These are phyloP conservation scores for Aspergillus indologenus DNA, from an alignment of 495 filamentous ascomycete genomes.

Conservation along the genomic window DNA sequence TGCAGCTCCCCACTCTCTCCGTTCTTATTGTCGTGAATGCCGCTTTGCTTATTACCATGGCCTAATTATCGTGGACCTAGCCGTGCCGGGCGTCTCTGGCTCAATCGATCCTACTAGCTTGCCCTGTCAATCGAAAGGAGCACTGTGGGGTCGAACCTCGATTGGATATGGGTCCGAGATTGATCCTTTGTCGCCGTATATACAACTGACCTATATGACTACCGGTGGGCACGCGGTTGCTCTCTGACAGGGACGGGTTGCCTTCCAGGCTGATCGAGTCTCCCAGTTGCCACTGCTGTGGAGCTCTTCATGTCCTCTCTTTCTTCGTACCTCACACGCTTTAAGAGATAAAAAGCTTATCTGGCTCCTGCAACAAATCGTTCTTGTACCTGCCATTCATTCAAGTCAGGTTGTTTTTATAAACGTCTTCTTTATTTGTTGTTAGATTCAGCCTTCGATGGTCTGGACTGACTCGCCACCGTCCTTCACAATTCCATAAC, in stretches of 20 bases:
- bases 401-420: conserved; percentile 7
- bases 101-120: conserved; percentile 18
- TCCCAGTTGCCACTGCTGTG: conserved; percentile 8
- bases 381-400: not conserved
- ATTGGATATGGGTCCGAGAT: not conserved
- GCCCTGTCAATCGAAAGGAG: conserved; percentile 14
- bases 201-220: conserved; percentile 16
- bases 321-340: conserved; percentile 17
- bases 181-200: conserved; percentile 19
- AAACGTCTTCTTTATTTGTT: conserved; percentile 6
- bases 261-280: conserved; percentile 4
- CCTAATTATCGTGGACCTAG: conserved; percentile 16
- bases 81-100: conserved; percentile 15
- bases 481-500: not conserved
- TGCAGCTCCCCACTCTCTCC: conserved; percentile 17
- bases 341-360: conserved; percentile 19
- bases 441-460: not conserved
- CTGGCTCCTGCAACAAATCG: conserved; percentile 15
- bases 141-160: conserved; percentile 12
- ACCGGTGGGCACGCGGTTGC: conserved; percentile 10
- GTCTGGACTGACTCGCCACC: conserved; percentile 1
- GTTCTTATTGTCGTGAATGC: conserved; percentile 13
- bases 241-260: conserved; percentile 15
- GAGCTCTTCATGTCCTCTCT: conserved; percentile 4
- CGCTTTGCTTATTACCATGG: conserved; percentile 14